These are phyloP conservation scores for Graphilbum sp. DNA, from an alignment of 2,329 filamentous ascomycete genomes.

Conservation along the genomic window DNA sequence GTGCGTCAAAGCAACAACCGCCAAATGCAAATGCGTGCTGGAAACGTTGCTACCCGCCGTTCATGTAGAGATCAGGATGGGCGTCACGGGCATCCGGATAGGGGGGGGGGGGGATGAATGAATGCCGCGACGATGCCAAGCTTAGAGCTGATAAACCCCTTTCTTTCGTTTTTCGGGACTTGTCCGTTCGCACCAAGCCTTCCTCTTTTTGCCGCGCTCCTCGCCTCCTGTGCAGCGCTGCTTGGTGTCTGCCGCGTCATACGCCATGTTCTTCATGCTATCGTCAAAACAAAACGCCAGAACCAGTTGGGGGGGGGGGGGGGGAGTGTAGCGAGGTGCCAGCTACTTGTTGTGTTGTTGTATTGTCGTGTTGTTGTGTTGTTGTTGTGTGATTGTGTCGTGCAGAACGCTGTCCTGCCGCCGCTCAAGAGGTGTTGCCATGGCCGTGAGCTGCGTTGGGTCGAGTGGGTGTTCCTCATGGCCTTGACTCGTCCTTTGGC, in stretches of 20 bases:
- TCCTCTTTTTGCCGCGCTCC: not conserved
- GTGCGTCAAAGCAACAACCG: not conserved
- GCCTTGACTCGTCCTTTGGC: constrained; percentile 30
- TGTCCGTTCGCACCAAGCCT: no score
- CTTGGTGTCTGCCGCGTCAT: constrained; percentile 3
- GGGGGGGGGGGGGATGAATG: no score
- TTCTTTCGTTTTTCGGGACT: no score
- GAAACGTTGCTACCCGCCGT: not conserved
- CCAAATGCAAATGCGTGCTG: not conserved
- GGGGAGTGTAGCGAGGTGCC: no score
- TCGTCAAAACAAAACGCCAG: constrained; percentile 7
- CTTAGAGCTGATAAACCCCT: no score
- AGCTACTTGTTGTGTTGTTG: no score
- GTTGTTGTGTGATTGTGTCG: not conserved
- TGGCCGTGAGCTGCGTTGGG: no score
- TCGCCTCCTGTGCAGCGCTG: not conserved
- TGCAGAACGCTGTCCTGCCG: no score
- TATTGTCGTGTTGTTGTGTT: not conserved
- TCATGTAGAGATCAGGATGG: not conserved
- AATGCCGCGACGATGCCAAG: no score
- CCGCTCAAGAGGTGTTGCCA: not conserved
- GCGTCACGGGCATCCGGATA: no score
- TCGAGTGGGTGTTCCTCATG: no score
- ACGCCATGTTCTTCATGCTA: constrained; percentile 6
- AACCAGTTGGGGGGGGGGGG: not conserved